Evolutionary conservation across 352 stramenopile species (phyloP).

Genomic region (Phytophthora rubi): DNA sequence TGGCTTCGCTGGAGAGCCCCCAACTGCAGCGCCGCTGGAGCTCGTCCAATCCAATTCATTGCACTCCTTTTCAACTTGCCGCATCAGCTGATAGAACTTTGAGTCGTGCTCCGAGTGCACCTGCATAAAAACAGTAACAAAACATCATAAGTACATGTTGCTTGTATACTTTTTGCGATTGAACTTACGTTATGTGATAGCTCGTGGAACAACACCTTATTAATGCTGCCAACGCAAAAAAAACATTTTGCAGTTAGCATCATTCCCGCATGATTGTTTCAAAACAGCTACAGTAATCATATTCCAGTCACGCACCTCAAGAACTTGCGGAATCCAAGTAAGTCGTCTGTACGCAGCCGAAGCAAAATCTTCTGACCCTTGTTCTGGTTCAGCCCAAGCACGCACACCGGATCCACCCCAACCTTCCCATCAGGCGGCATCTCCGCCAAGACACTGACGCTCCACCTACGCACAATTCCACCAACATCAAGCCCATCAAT

Average conservation of each 20-base stretch:
- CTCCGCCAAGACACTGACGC: constrained; percentile 84
- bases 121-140: constrained; percentile 25
- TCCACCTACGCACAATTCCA: constrained; percentile 61
- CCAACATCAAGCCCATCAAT: constrained; percentile 1
- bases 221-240: constrained; percentile 60
- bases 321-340: constrained; percentile 93
- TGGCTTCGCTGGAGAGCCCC: constrained; percentile 31
- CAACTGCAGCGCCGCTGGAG: constrained; percentile 43
- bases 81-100: constrained; percentile 88
- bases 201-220: constrained; percentile 95
- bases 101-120: constrained; percentile 80
- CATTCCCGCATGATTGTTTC: not conserved
- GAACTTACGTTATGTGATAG: constrained; percentile 92
- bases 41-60: constrained; percentile 77
- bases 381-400: constrained; percentile 95
- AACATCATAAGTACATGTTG: not conserved
- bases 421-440: constrained; percentile 93
- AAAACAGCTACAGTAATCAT: not conserved
- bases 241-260: not conserved
- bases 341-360: constrained; percentile 94
- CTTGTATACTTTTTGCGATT: not conserved
- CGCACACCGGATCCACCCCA: constrained; percentile 84
- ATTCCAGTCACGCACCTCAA: constrained; percentile 52
- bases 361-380: constrained; percentile 95
- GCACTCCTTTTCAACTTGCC: constrained; percentile 76